Conservation (phyloP, 2,329 filamentous ascomycete genomes). For the Diplocarpon rosae region DNA sequence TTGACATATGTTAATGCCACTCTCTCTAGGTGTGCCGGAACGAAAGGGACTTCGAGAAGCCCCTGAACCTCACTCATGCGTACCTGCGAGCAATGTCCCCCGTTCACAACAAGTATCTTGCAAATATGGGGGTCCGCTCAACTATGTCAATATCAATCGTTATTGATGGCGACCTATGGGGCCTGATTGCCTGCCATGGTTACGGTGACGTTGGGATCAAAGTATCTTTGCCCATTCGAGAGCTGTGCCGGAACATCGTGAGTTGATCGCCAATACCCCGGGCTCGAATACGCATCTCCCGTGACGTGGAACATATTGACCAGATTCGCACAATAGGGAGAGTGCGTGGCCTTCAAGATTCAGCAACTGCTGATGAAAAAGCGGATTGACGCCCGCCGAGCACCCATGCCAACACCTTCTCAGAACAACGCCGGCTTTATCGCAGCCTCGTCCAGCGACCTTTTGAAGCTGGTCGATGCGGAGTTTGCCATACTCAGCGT, state of each 20-base stretch:
- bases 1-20: not conserved
- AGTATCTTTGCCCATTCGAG: conserved; percentile 77
- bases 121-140: conserved; percentile 76
- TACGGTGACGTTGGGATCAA: conserved; percentile 70
- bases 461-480: conserved; percentile 16
- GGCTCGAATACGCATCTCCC: not conserved
- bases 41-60: conserved; percentile 56
- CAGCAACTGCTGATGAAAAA: conserved; percentile 14
- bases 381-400: conserved; percentile 13
- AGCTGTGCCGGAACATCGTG: conserved; percentile 73
- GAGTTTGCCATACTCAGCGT: conserved; percentile 20
- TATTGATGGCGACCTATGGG: conserved; percentile 75
- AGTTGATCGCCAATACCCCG: not conserved
- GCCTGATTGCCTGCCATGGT: conserved; percentile 72
- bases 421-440: conserved; percentile 13
- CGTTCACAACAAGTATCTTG: conserved; percentile 75
- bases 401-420: conserved; percentile 7
- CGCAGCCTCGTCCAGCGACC: conserved; percentile 15
- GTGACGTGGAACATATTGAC: not conserved
- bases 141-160: conserved; percentile 91
- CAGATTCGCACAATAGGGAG: conserved; percentile 2
- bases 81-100: conserved; percentile 84
- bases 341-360: conserved; percentile 17
- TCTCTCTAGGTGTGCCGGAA: conserved; percentile 50
- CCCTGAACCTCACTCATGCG: conserved; percentile 72